These are phyloP conservation scores for Nicotiana benthamiana DNA, from an alignment of 257 asterid species.

Conservation along the genomic window DNA sequence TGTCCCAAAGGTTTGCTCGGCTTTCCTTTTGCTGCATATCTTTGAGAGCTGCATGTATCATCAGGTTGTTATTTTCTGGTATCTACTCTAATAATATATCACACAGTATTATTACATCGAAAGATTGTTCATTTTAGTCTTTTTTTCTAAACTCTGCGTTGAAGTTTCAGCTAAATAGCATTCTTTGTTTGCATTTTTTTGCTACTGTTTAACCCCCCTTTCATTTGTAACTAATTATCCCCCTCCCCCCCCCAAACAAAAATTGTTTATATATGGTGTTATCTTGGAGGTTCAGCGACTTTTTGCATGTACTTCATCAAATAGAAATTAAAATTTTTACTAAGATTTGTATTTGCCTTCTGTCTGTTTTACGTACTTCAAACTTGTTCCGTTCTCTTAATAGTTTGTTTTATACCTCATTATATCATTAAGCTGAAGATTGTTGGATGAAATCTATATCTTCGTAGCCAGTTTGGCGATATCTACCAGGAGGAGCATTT, in stretches of 20 bases:
- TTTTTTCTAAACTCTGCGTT: background rate
- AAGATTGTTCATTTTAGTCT: background rate
- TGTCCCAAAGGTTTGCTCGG: background rate
- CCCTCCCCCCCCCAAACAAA: no score
- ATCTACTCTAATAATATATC: background rate
- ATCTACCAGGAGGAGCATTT: slow-evolving; percentile 93
- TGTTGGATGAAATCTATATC: slow-evolving; percentile 37
- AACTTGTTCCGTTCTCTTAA: background rate
- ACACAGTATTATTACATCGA: background rate
- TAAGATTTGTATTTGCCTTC: background rate
- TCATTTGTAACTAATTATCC: background rate
- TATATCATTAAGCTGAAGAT: slow-evolving; percentile 23
- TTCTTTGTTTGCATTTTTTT: background rate
- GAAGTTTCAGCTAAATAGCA: background rate
- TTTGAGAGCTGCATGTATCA: background rate
- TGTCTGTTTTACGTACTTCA: background rate
- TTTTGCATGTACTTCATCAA: background rate
- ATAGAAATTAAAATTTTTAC: background rate
- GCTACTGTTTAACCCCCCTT: background rate
- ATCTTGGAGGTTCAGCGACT: background rate
- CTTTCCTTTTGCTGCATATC: background rate
- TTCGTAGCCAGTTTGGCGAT: slow-evolving; percentile 97
- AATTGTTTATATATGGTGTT: background rate
- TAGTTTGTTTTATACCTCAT: background rate
- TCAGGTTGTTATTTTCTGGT: background rate